Evolutionary conservation across 2,329 filamentous ascomycete species (phyloP), one percentile per base, ranked within the genome.

Genomic region (Septoria linicola): DNA sequence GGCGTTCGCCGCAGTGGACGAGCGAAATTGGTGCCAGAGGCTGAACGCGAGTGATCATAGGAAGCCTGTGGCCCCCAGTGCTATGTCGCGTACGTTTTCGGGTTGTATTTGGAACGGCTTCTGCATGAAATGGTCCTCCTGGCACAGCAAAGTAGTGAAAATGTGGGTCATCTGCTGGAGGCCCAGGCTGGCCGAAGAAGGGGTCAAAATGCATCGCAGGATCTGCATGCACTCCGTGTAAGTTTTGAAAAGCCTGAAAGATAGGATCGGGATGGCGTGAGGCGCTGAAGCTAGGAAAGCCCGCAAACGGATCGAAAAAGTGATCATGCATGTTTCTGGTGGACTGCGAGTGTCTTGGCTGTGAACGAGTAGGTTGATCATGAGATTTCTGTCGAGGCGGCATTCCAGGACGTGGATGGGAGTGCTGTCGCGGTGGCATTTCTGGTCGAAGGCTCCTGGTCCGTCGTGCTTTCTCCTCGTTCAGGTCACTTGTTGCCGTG

Each of bases 71-170:
- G 31, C 51, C 51, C 4, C 49, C 42, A 13, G 39, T 54, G 47
- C 53, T 57, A 37, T 53, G 50, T 23, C 55, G 54, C 17, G 51
- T 50, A n/a, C 49, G 52, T 43, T 59, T 61, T 3, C 49, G 51
- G 23, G 53, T 53, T 11, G 43, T 16, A 37, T 47, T 43, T n/a
- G 35, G 36, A 20, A n/a, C 23, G 10, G 39, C 34, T 14, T n/a
- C 37, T n/a, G 30, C 30, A 10, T 32, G 20, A 13, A 35, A 54
- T 20, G 49, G 21, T 13, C 39, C 49, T n/a, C 53, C 49, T 6
- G 58, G 53, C 46, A 55, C 55, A n/a, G 50, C 47, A 37, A 63
- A 64, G 50, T 59, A 58, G 40, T 46, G 36, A 25, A 54, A 53
- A 27, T 56, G 49, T 17, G 49, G 44, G 11, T 55, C 50, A 16